Conservation (phyloP, 1,139 yeast species). For the Magnusiomyces suaveolens region DNA sequence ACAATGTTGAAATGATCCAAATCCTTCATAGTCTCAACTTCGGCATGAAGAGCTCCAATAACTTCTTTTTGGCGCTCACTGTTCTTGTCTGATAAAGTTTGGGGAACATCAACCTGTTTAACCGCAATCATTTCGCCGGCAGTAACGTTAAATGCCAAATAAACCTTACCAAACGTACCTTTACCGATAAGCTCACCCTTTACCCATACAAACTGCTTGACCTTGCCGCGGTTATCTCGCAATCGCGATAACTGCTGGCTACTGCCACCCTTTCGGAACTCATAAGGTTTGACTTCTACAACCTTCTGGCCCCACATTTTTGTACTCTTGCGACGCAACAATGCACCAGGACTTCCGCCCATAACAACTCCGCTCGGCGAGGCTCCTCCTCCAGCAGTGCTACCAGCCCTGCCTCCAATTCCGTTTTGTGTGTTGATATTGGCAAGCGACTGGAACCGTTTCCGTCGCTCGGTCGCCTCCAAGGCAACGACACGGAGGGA, state of each 20-base stretch:
- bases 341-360: constrained; percentile 18
- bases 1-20: constrained; percentile 90
- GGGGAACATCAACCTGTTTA: constrained; percentile 77
- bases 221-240: constrained; percentile 54
- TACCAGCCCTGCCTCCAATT: background rate
- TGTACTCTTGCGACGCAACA: constrained; percentile 67
- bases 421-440: constrained; percentile 20
- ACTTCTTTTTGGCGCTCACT: constrained; percentile 44
- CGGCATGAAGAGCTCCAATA: constrained; percentile 76
- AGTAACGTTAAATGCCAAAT: constrained; percentile 83
- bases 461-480: constrained; percentile 67
- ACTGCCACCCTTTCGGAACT: constrained; percentile 40
- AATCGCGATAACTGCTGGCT: constrained; percentile 40
- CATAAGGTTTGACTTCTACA: constrained; percentile 77
- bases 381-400: background rate
- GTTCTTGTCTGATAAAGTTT: constrained; percentile 38
- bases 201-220: constrained; percentile 91
- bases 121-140: constrained; percentile 99
- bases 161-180: constrained; percentile 96
- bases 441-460: constrained; percentile 30
- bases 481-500: constrained; percentile 86
- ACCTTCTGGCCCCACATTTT: constrained; percentile 97
- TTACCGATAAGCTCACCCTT: constrained; percentile 95
- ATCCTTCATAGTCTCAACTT: constrained; percentile 90
- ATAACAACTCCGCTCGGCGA: constrained; percentile 8